phyloP scores from a whole-genome alignment of 768 basidiomycete species.

The Chalciporus chontae region DNA sequence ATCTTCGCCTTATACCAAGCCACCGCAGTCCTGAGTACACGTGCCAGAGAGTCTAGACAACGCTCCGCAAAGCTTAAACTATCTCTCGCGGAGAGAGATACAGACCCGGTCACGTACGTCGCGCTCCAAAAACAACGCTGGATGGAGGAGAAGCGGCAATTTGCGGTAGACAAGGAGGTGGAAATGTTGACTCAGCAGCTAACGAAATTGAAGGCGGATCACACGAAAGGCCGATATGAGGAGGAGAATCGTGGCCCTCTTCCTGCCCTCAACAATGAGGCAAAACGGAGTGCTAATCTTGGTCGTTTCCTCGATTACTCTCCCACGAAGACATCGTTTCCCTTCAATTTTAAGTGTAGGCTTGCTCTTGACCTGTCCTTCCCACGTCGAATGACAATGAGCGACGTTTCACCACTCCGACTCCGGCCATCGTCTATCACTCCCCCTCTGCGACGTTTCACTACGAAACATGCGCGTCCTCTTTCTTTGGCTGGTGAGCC shows the following conservation, averaged over 20 bases:
- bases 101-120: constrained; percentile 36
- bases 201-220: constrained; percentile 29
- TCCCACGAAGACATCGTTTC: constrained; percentile 31
- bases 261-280: constrained; percentile 22
- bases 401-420: constrained; percentile 33
- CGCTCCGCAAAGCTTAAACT: constrained; percentile 38
- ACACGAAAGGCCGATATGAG: constrained; percentile 8
- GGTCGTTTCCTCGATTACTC: constrained; percentile 36
- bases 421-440: constrained; percentile 30
- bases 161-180: constrained; percentile 35
- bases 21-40: constrained; percentile 39
- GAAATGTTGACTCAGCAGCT: constrained; percentile 36
- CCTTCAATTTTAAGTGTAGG: constrained; percentile 30
- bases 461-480: constrained; percentile 25
- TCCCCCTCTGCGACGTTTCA: constrained; percentile 25
- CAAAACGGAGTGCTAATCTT: constrained; percentile 35
- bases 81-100: constrained; percentile 35
- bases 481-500: constrained; percentile 25
- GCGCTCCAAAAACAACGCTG: constrained; percentile 45
- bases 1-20: constrained; percentile 44
- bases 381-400: constrained; percentile 35
- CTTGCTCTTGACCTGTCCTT: constrained; percentile 26
- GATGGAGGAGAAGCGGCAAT: constrained; percentile 46
- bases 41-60: constrained; percentile 44
- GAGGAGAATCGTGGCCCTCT: constrained; percentile 14